Percentiles rank a stretch among this genome's conserved stretches.
Evolutionary conservation across 225 moss, liverwort and hornwort genomes (phyloP).

Genomic region (Takakia lepidozioides): DNA sequence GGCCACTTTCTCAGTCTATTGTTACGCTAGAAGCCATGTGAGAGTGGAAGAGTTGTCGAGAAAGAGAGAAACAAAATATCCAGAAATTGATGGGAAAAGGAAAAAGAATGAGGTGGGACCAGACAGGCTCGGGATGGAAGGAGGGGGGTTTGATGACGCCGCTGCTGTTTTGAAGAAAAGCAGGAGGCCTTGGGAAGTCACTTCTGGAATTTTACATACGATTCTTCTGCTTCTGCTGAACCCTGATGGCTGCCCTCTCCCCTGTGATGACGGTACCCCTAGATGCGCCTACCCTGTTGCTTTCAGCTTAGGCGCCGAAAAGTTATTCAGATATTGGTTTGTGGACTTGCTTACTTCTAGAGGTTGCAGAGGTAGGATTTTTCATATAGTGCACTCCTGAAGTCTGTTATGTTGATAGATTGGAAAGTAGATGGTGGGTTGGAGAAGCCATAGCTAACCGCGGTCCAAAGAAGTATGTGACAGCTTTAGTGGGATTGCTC

Average conservation of each 20-base stretch:
- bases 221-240: constrained; percentile 80
- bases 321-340: too few relatives aligned
- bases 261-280: constrained; percentile 88
- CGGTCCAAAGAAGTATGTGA: too few relatives aligned
- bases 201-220: constrained; percentile 79
- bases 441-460: too few relatives aligned
- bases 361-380: too few relatives aligned
- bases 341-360: too few relatives aligned
- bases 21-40: constrained; percentile 59
- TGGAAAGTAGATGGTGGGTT: too few relatives aligned
- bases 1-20: constrained; percentile 25
- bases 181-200: constrained; percentile 73
- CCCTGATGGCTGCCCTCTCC: constrained; percentile 76
- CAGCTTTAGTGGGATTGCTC: too few relatives aligned
- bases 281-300: constrained; percentile 83
- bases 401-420: too few relatives aligned
- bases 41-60: constrained; percentile 57
- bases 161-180: constrained; percentile 89
- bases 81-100: constrained; percentile 31
- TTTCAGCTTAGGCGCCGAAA: constrained; percentile 63
- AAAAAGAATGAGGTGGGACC: constrained; percentile 91
- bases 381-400: too few relatives aligned
- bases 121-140: constrained; percentile 89
- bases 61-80: constrained; percentile 44
- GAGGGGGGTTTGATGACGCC: constrained; percentile 85